Base-by-base conservation (phyloP, 2,329 filamentous ascomycete genomes). In the Lachnellula hyalina region DNA sequence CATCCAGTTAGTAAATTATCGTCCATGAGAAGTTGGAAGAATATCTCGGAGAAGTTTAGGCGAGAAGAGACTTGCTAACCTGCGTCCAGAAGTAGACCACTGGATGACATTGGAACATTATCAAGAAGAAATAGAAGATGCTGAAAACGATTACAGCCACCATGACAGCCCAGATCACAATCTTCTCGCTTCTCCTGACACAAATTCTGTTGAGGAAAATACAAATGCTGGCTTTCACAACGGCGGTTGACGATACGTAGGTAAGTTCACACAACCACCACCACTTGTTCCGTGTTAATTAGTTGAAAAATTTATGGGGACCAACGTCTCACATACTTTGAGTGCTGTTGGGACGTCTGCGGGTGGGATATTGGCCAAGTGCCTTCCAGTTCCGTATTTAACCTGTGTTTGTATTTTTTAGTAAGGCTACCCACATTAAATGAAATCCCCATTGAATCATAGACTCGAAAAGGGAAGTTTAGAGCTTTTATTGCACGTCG, bases 221-320 rank as follows among this genome's bases (percentile, higher is more conserved):
- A 36, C 69, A 67, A 14, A 73, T 68, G 47, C 69, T 70, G 48
- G 68, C 65, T 52, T 73, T 73, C 44, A 72, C 59, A 21, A 71
- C 62, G 38, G 72, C 67, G 2, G 72, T 74, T 14, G 73, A 66
- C 0, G 71, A 70, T 0, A 72, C 64, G 51, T 78, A 77, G 3
- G 74, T 52, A 3, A 72, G 64, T 50, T 67, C 63, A n/a, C 54
- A 61, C 23, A 51, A 53, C 56, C 60, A 66, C 63, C 63, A 65
- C 47, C 55, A 64, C 63, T 64, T 15, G 28, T 21, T 25, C 34
- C 23, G 8, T 34, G 19, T 34, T 14, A 47, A 19, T 21, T 35
- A 6, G 45, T 11, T 7, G 11, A 15, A 12, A 34, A 32, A 17
- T 15, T 1, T 15, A 5, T 2, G 3, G 3, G 14, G 11, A 6